Base-by-base conservation (phyloP, 495 filamentous ascomycete species). In the Penicillium pulvis region DNA sequence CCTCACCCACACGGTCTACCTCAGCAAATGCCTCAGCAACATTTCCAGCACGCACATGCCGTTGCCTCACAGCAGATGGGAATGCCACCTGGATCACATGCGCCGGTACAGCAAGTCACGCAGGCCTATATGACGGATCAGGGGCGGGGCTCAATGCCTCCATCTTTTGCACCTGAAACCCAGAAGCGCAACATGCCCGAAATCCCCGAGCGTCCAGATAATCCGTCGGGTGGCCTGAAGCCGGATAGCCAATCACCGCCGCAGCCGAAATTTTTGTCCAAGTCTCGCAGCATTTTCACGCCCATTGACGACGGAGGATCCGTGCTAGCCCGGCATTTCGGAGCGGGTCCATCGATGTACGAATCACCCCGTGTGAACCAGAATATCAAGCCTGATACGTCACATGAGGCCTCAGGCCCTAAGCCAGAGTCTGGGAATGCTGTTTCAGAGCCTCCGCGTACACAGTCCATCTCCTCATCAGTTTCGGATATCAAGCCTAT, bases 271-370 rank as follows among this genome's bases (percentile, higher is more conserved):
- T 88, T 90, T 24, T 73, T 90, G n/a, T 85, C 86, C 19, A 93
- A 93, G 71, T 89, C 89, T 8, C 87, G 92, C 56, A 97, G 92
- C 71, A 98, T 98, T 53, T 98, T 97, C 65, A 98, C 94, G 1
- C 94, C 94, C 2, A 96, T 98, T 56, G 94, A 97, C 62, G 93
- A 96, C 67, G 90, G 87, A 57, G 84, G 90, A 46, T 97, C 94
- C 6, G 86, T 97, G 60, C 78, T 97, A 23, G 90, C 90, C 14
- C 89, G 91, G 54, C 91, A 96, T 73, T 89, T 94, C 68, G 91
- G 90, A 42, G 77, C 72, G 11, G 79, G 67, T 61, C 81, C 60
- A 64, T 85, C 68, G 36, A 65, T 53, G 56, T 70, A 64, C 33
- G 83, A 86, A 43, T 68, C 74, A 7, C 69, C 75, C 3, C 74